Conservation (phyloP, 2,329 filamentous ascomycete species). For the Didymella pomorum region DNA sequence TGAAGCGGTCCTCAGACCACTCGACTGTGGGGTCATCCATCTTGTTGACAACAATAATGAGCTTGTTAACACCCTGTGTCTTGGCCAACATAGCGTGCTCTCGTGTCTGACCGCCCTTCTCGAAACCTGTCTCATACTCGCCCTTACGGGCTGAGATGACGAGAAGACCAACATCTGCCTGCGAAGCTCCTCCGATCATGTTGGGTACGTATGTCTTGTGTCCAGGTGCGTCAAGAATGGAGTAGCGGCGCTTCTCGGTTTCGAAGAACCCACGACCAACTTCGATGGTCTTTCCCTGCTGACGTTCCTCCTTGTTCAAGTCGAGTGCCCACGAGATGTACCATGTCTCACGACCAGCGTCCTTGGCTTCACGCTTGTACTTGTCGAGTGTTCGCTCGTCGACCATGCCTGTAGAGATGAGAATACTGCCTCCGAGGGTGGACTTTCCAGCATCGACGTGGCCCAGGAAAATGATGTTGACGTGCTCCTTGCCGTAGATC, state of each 20-base stretch:
- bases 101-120: conserved; percentile 93
- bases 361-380: conserved; percentile 89
- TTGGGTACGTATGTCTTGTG: conserved; percentile 98
- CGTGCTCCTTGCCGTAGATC: conserved; percentile 91
- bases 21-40: conserved; percentile 98
- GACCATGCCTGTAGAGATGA: conserved; percentile 98
- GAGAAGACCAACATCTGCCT: conserved; percentile 75
- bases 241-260: conserved; percentile 94
- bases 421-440: conserved; percentile 89
- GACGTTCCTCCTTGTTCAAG: conserved; percentile 93
- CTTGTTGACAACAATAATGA: conserved; percentile 90
- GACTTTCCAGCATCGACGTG: conserved; percentile 99
- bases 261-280: conserved; percentile 93
- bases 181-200: conserved; percentile 92
- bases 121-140: conserved; percentile 98
- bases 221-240: conserved; percentile 93
- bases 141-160: conserved; percentile 97
- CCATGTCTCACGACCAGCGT: conserved; percentile 96
- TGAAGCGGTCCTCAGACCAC: conserved; percentile 92
- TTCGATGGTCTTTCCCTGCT: conserved; percentile 98
- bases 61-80: conserved; percentile 97
- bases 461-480: conserved; percentile 97
- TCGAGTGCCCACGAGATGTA: conserved; percentile 99
- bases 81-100: conserved; percentile 98
- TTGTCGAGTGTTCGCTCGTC: conserved; percentile 98